Base-by-base conservation (phyloP, 768 basidiomycete species). In the Pleurotus cornucopiae region DNA sequence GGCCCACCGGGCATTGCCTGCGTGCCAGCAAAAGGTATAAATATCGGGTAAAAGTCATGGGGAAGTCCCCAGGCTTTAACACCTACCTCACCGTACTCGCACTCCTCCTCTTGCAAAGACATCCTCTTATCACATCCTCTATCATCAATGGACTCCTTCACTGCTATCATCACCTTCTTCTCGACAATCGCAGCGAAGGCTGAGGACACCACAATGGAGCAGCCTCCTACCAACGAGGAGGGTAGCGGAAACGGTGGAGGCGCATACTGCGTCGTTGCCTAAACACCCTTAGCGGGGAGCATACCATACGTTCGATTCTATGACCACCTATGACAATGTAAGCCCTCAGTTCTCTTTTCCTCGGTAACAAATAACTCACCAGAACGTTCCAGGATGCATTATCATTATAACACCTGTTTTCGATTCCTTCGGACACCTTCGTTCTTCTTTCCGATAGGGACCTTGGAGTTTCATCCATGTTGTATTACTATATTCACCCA, bases 231-330 rank as follows among this genome's bases (percentile, higher is more conserved):
- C 14, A 37, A 57, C 21, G 52, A 53, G 49, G 56, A 57, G 23
- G 38, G 25, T 5, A 20, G 49, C 9, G 56, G 56, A 12, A 25
- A 13, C 37, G 56, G 56, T 6, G 49, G 56, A 6, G 44, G 44
- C 3, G 49, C 49, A 11, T 57, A 57, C 40, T 57, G 56, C 52
- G 49, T 57, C 12, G 41, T 57, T 38, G 51, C 56, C 25, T 57
- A 57, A 48, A 43, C 49, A 12, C 48, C 14, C 37, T 34, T 34
- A n/a, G 12, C 18, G 6, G 21, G 48, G 20, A 25, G 14, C 48
- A n/a, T 20, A 20, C 11, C 41, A 34, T 7, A 34, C 30, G 30
- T 16, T 11, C 14, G n/a, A 44, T 13, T 44, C 20, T 21, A 44
- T 44, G 41, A 44, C 41, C 41, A 26, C n/a, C 11, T 26, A 49